Conservation (phyloP, 2,329 filamentous ascomycete genomes). For the Talaromyces verruculosus region DNA sequence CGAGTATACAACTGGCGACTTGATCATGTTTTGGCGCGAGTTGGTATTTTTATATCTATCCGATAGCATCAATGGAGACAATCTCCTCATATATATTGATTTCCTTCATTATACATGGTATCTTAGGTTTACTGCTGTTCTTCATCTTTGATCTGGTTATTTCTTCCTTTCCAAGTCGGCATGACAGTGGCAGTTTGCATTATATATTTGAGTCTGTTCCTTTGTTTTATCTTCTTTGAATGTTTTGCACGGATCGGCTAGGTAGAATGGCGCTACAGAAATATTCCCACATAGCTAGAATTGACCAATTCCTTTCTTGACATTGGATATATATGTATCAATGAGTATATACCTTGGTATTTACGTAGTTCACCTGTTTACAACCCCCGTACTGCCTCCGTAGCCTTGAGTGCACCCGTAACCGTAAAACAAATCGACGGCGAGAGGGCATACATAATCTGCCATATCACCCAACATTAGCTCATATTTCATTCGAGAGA, state of each 20-base stretch:
- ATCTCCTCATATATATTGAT: conserved; percentile 11
- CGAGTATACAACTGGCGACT: conserved; percentile 1
- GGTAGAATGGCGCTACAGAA: conserved; percentile 18
- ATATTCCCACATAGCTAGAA: conserved; percentile 14
- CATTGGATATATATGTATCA: not conserved
- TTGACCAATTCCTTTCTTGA: not conserved
- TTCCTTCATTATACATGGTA: not conserved
- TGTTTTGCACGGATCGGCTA: conserved; percentile 14
- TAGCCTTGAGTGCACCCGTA: conserved; percentile 35
- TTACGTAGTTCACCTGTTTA: not conserved
- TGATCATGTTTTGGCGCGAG: conserved; percentile 9
- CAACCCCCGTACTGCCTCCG: conserved; percentile 26
- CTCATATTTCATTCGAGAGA: not conserved
- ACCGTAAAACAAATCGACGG: conserved; percentile 35
- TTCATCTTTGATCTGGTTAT: not conserved
- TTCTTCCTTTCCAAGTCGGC: not conserved
- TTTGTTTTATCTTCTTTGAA: not conserved
- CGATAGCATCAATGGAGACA: conserved; percentile 12
- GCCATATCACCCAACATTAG: not conserved
- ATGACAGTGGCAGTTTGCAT: not conserved
- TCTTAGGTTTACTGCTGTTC: not conserved
- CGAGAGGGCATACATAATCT: conserved; percentile 36
- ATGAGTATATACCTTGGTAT: not conserved
- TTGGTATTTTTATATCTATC: conserved; percentile 17
- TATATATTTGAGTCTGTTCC: not conserved